A percentile compares a stretch with the other conserved stretches of the same genome.
phyloP scores from a whole-genome alignment of 129 eudicot genomes.

The Helianthus annuus region DNA sequence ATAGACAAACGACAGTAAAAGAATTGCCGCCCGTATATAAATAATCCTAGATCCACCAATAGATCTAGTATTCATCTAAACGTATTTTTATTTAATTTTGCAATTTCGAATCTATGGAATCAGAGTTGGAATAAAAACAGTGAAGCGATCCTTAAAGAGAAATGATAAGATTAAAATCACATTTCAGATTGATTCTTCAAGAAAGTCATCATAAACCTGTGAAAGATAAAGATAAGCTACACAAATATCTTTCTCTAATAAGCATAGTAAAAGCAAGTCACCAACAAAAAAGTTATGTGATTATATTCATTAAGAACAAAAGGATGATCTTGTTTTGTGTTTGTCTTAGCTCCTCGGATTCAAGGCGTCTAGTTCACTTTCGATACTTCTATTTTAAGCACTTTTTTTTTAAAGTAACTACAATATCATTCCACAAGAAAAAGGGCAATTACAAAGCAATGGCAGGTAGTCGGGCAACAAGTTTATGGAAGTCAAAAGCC shows the following conservation, averaged over 20 bases:
- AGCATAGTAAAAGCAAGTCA: slow-evolving; percentile 1
- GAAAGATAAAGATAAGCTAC: not conserved
- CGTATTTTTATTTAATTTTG: not conserved
- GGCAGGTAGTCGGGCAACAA: too few relatives aligned
- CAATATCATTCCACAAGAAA: too few relatives aligned
- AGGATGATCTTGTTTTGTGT: not conserved
- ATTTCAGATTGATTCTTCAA: not conserved
- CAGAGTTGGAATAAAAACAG: not conserved
- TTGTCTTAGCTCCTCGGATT: slow-evolving; percentile 21
- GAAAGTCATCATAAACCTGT: not conserved
- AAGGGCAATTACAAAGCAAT: too few relatives aligned
- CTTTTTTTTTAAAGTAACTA: too few relatives aligned
- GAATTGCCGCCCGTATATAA: too few relatives aligned
- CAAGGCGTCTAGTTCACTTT: slow-evolving; percentile 17
- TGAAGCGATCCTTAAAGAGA: not conserved
- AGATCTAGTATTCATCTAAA: too few relatives aligned
- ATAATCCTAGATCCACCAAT: too few relatives aligned
- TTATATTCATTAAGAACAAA: slow-evolving; percentile 23
- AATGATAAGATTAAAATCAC: not conserved
- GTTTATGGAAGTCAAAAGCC: too few relatives aligned
- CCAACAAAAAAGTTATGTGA: slow-evolving; percentile 15
- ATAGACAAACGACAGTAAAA: too few relatives aligned
- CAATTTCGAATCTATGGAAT: not conserved
- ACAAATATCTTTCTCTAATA: not conserved
- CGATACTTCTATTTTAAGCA: slow-evolving; percentile 8